Conservation (phyloP, 2,329 filamentous ascomycete genomes). For the Trichoderma arundinaceum region DNA sequence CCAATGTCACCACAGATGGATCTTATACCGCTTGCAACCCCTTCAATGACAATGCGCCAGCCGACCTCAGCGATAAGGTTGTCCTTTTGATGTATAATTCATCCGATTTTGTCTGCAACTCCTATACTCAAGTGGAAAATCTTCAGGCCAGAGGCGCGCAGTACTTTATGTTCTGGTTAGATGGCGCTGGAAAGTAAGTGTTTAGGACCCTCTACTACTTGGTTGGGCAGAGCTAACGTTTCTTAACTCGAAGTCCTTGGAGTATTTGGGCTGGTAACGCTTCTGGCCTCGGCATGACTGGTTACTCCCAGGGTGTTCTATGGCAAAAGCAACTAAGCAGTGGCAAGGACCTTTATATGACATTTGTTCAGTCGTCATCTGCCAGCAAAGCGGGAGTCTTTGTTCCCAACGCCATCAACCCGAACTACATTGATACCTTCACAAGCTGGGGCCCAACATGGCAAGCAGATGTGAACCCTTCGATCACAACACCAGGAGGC, state of each 20-base stretch:
- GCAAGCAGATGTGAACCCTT: slow-evolving; percentile 62
- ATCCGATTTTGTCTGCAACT: slow-evolving; percentile 39
- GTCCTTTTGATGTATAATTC: slow-evolving; percentile 64
- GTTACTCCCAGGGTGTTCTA: slow-evolving; percentile 40
- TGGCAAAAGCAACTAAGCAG: slow-evolving; percentile 4
- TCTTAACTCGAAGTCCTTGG: neutral
- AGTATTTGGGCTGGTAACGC: slow-evolving; percentile 34
- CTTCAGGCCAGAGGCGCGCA: slow-evolving; percentile 63
- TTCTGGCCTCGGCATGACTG: slow-evolving; percentile 42
- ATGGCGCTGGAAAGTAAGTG: slow-evolving; percentile 36
- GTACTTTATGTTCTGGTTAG: slow-evolving; percentile 68
- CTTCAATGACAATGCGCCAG: slow-evolving; percentile 55
- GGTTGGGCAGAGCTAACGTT: neutral
- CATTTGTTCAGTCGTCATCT: neutral
- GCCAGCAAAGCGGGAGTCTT: neutral
- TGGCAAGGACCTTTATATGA: slow-evolving; percentile 7
- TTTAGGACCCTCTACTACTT: neutral
- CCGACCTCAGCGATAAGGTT: slow-evolving; percentile 62
- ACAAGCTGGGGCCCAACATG: slow-evolving; percentile 67
- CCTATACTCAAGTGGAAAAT: slow-evolving; percentile 60
- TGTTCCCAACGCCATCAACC: slow-evolving; percentile 49
- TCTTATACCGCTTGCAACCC: slow-evolving; percentile 57
- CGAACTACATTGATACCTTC: slow-evolving; percentile 58
- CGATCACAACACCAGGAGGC: slow-evolving; percentile 60
- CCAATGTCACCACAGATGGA: slow-evolving; percentile 51